These are phyloP conservation scores for Austroboletus eburneus DNA, from an alignment of 768 basidiomycete genomes.

Conservation along the genomic window DNA sequence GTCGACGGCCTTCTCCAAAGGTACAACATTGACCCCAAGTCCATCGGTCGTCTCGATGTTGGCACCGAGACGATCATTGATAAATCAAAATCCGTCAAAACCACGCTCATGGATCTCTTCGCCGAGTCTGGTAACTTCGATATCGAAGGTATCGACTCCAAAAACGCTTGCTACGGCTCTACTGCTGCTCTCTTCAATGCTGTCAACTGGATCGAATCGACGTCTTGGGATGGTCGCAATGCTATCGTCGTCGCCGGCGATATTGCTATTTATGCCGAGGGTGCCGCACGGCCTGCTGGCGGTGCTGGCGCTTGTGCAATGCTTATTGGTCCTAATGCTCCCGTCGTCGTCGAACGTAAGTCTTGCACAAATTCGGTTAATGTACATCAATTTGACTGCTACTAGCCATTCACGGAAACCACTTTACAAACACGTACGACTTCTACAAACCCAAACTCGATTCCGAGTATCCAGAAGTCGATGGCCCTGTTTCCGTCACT, in stretches of 20 bases:
- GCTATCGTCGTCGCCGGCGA: conserved; percentile 97
- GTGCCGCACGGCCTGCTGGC: conserved; percentile 90
- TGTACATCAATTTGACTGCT: not conserved
- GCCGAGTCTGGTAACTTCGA: conserved; percentile 89
- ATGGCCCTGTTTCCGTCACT: conserved; percentile 93
- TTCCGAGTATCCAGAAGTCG: conserved; percentile 95
- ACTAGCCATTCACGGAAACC: conserved; percentile 89
- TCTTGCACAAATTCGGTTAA: conserved; percentile 18
- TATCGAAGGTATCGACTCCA: conserved; percentile 98
- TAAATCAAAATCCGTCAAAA: conserved; percentile 99
- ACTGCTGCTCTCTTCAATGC: conserved; percentile 99
- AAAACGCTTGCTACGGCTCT: conserved; percentile 99
- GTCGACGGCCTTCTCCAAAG: conserved; percentile 88
- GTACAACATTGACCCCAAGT: conserved; percentile 92
- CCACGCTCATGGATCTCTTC: conserved; percentile 97
- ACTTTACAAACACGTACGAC: conserved; percentile 98
- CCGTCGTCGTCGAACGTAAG: conserved; percentile 92
- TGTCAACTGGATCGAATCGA: conserved; percentile 95
- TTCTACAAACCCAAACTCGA: conserved; percentile 98
- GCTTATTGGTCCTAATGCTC: conserved; percentile 94
- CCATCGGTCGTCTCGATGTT: conserved; percentile 96
- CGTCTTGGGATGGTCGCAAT: conserved; percentile 95
- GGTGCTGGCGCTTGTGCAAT: conserved; percentile 96
- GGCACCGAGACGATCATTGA: conserved; percentile 99
- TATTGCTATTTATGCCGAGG: conserved; percentile 97